Conservation (phyloP, 257 asterid species). For the Nicotiana paniculata region DNA sequence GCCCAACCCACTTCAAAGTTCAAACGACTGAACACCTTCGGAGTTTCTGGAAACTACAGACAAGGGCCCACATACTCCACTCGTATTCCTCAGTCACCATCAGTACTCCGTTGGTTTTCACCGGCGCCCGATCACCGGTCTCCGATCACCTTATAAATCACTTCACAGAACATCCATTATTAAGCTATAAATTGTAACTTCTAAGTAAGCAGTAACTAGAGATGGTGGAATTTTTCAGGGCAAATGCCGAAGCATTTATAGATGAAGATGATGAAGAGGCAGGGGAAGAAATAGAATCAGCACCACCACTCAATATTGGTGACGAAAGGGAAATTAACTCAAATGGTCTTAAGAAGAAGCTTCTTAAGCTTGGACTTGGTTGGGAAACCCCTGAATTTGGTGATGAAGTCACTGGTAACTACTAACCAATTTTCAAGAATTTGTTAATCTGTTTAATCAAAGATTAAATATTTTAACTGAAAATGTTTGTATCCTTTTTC, state of each 20-base stretch:
- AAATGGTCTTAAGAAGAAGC: conserved; percentile 51
- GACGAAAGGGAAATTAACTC: conserved; percentile 58
- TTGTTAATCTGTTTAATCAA: not conserved
- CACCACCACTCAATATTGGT: conserved; percentile 60
- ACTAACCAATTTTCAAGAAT: not conserved
- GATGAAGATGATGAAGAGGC: conserved; percentile 51
- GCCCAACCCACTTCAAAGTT: not conserved
- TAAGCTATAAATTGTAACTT: not conserved
- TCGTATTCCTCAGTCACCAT: not conserved
- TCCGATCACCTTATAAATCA: not conserved
- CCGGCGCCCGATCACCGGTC: not conserved
- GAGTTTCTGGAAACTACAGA: not conserved
- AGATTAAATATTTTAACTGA: not conserved
- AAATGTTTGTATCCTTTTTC: not conserved
- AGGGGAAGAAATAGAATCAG: conserved; percentile 68
- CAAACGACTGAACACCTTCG: not conserved
- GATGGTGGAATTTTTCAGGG: conserved; percentile 57
- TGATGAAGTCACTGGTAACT: conserved; percentile 51
- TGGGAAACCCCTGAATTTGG: conserved; percentile 64
- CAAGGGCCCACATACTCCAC: not conserved
- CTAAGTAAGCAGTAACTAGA: not conserved
- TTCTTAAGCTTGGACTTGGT: conserved; percentile 37
- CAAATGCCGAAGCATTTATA: conserved; percentile 41
- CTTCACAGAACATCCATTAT: not conserved
- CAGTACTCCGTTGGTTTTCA: not conserved